Evolutionary conservation across 768 basidiomycete species (phyloP).

Genomic region (Cyathus striatus): DNA sequence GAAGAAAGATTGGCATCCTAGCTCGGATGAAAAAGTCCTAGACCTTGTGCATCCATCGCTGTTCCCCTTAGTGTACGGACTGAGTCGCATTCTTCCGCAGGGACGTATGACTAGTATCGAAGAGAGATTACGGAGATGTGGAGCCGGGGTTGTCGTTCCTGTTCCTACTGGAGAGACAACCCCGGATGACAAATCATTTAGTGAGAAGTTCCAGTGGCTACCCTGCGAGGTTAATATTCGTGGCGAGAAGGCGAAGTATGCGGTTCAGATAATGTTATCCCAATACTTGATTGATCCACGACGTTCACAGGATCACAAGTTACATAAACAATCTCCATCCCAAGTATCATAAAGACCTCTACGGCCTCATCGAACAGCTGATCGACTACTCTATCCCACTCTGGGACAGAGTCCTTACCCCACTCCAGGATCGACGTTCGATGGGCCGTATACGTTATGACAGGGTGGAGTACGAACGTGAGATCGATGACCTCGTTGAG

Average conservation of each 20-base stretch:
- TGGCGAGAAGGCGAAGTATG: slow-evolving; percentile 8
- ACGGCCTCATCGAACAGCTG: slow-evolving; percentile 15
- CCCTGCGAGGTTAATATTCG: slow-evolving; percentile 13
- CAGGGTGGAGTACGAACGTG: not conserved
- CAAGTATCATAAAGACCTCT: slow-evolving; percentile 13
- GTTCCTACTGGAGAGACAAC: not conserved
- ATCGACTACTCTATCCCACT: slow-evolving; percentile 20
- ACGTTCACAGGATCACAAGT: slow-evolving; percentile 13
- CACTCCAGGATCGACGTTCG: slow-evolving; percentile 1
- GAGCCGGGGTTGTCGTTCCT: slow-evolving; percentile 5
- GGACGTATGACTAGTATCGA: slow-evolving; percentile 4
- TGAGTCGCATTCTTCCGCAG: slow-evolving; percentile 10
- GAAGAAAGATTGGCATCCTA: slow-evolving; percentile 38
- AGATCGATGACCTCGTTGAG: not conserved
- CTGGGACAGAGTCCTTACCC: slow-evolving; percentile 20
- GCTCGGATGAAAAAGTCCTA: slow-evolving; percentile 32
- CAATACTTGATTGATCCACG: not conserved
- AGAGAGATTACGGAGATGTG: slow-evolving; percentile 8
- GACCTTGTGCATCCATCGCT: slow-evolving; percentile 40
- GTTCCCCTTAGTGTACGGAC: slow-evolving; percentile 27
- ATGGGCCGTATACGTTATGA: not conserved
- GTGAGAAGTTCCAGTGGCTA: slow-evolving; percentile 14
- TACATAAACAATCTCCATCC: slow-evolving; percentile 39
- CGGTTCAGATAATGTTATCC: not conserved
- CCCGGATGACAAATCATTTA: slow-evolving; percentile 4